phyloP scores from a whole-genome alignment of 768 basidiomycete genomes.

The Leccinum longicurvipes region DNA sequence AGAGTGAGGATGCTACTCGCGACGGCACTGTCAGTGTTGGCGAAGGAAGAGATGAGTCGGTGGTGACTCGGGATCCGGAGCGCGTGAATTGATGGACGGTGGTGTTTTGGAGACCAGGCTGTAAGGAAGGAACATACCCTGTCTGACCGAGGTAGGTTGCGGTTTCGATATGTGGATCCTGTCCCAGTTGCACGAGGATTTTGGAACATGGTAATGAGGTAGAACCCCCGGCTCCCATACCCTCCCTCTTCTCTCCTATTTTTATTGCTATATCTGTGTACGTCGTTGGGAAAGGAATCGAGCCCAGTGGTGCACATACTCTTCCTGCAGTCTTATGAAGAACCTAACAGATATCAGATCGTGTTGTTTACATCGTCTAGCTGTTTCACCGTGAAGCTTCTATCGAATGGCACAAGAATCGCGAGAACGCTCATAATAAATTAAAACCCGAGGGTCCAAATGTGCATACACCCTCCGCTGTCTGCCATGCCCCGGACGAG shows the following conservation, averaged over 20 bases:
- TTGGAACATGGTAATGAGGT: neutral
- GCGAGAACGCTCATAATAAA: too few relatives aligned
- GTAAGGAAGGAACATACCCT: neutral
- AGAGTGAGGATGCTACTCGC: neutral
- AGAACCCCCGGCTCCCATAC: too few relatives aligned
- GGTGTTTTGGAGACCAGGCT: neutral
- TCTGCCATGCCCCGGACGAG: conserved; percentile 54
- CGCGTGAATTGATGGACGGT: conserved; percentile 32
- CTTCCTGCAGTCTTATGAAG: too few relatives aligned
- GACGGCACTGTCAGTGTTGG: neutral
- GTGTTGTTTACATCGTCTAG: too few relatives aligned
- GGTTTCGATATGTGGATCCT: neutral
- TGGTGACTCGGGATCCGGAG: conserved; percentile 45
- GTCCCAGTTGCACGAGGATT: neutral
- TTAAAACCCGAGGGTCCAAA: too few relatives aligned
- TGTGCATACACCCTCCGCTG: too few relatives aligned
- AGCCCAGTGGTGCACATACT: too few relatives aligned
- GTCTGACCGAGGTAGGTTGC: neutral
- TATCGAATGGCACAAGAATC: too few relatives aligned
- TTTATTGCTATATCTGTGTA: neutral
- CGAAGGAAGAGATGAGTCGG: neutral
- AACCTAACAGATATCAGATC: too few relatives aligned
- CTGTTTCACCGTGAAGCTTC: too few relatives aligned
- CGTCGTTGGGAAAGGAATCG: neutral
- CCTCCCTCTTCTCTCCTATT: neutral